Base-by-base conservation (phyloP, 148 eudicot species). In the Salicornia ramosissima region DNA sequence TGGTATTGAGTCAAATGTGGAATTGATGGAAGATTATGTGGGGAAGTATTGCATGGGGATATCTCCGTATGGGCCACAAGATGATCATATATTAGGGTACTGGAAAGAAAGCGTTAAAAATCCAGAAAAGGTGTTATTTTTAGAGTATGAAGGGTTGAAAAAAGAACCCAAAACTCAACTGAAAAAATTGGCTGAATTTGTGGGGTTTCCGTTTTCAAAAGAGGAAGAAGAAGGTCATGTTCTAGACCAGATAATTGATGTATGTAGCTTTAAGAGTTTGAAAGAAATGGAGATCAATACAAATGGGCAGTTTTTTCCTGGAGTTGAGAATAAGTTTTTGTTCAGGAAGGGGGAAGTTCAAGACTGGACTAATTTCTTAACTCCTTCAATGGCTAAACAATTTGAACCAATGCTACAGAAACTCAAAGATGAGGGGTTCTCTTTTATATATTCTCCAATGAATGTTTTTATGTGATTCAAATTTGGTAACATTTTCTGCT, bases 131-230 rank as follows among this genome's bases (percentile, higher is more conserved):
- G 39, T 58, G 10, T 58, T 58, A 0, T 31, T 58, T 2, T 4
- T 58, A 22, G 63, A 58, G 18, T 58, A 58, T 18, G 63, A 58
- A 58, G 63, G 63, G 13, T 31, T 58, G 18, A 58, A 58, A 12
- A 16, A 58, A 10, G 40, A 58, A 0, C 63, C 63, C 4, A 29
- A 16, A 16, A 6, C n/a, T 18, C 63, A 58, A 15, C 0, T 58
- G 10, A 58, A 31, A 30, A 58, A 4, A 12, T 18, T 58, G n/a
- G 63, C 63, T 7, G 40, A 58, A 11, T 58, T 58, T 58, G 21
- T 58, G 40, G 22, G 40, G 1, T 58, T 10, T 6, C 40, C 63
- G 0, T 36, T 36, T 36, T 36, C 40, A 8, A 36, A 36, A 8
- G 40, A 36, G 8, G 40, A 36, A 36, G 40, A 36, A 36, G 3